Conservation (phyloP, 108 stramenopile species). For the Skeletonema marinoi region DNA sequence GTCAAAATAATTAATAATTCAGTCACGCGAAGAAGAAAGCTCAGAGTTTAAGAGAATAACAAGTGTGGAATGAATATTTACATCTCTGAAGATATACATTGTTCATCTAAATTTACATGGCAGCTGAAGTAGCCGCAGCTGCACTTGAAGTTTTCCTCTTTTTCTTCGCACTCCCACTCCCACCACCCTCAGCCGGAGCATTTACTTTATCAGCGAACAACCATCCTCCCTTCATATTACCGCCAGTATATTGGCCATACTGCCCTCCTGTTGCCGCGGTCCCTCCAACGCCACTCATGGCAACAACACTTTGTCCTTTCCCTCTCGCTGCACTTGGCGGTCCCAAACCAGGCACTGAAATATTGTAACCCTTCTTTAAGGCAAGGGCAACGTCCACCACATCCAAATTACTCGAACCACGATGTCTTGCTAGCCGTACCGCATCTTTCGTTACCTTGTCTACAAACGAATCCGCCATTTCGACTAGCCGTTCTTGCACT, state of each 20-base stretch:
- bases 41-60: conserved; percentile 6
- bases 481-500: conserved; percentile 77
- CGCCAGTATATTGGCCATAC: not conserved
- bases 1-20: not conserved
- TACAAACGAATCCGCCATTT: conserved; percentile 81
- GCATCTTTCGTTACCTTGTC: conserved; percentile 70
- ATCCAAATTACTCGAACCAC: conserved; percentile 70
- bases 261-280: not conserved
- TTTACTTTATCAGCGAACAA: conserved; percentile 36
- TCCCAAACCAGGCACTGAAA: conserved; percentile 79
- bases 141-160: conserved; percentile 2
- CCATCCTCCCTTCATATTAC: conserved; percentile 40
- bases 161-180: conserved; percentile 9
- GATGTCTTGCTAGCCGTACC: conserved; percentile 71
- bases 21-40: not conserved
- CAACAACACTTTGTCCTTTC: conserved; percentile 4
- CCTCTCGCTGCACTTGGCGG: conserved; percentile 33
- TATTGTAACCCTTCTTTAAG: conserved; percentile 79
- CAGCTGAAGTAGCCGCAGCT: not conserved
- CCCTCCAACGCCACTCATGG: conserved; percentile 3
- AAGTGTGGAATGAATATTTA: not conserved
- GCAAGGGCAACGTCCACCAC: conserved; percentile 81
- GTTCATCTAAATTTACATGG: conserved; percentile 5
- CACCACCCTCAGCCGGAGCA: not conserved
- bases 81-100: not conserved